Percentiles rank a stretch among this genome's conserved stretches.
phyloP scores from a whole-genome alignment of 148 eudicot species.

The Rhododendron kiyosumense region DNA sequence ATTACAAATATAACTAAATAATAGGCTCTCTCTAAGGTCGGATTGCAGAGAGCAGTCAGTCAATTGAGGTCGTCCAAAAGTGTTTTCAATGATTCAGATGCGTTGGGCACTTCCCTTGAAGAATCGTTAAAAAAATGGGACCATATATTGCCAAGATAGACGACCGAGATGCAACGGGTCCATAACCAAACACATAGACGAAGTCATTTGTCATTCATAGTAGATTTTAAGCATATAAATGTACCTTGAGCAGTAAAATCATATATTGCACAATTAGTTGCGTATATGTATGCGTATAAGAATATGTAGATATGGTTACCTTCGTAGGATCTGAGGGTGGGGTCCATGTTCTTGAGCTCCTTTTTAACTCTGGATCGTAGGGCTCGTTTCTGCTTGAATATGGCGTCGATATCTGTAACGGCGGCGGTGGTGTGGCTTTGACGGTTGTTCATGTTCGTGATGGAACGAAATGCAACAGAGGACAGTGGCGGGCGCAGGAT shows the following conservation, averaged over 20 bases:
- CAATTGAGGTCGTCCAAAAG: no score
- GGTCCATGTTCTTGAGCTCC: slow-evolving; percentile 68
- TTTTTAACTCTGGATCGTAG: slow-evolving; percentile 54
- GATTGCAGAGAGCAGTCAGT: background rate
- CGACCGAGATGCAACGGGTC: background rate
- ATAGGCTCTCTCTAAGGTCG: background rate
- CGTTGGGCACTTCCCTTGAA: no score
- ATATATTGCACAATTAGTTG: background rate
- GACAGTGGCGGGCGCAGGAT: slow-evolving; percentile 15
- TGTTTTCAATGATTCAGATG: no score
- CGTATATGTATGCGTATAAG: background rate
- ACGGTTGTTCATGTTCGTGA: slow-evolving; percentile 20
- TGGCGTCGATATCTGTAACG: slow-evolving; percentile 34
- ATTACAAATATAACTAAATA: background rate
- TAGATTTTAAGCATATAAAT: no score
- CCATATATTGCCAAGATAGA: no score
- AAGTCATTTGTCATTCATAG: no score
- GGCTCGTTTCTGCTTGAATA: slow-evolving; percentile 54
- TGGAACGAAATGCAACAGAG: slow-evolving; percentile 22
- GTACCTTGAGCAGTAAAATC: background rate
- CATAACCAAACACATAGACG: background rate
- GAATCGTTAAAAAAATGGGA: no score
- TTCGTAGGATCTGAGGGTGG: slow-evolving; percentile 49
- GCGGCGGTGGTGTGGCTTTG: slow-evolving; percentile 5
- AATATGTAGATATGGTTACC: slow-evolving; percentile 25